phyloP scores from a whole-genome alignment of 169 alveolate species.

The Eimeria acervulina region DNA sequence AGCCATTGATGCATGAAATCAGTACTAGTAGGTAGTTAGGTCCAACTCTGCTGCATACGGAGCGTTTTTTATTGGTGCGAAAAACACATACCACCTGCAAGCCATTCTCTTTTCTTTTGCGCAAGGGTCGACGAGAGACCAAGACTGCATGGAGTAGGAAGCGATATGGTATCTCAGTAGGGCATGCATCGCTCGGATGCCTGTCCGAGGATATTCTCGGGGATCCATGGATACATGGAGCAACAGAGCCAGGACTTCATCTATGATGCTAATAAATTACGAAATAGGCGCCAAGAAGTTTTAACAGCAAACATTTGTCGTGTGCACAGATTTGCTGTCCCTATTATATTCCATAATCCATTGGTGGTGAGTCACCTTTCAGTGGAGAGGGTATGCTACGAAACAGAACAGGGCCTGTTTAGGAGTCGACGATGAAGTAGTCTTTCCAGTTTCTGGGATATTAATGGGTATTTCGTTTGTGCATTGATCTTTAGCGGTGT shows the following conservation, averaged over 20 bases:
- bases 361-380: not conserved
- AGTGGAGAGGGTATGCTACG: constrained; percentile 16
- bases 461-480: not conserved
- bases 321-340: not conserved
- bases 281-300: not conserved
- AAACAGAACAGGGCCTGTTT: not conserved
- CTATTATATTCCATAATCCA: not conserved
- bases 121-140: not conserved
- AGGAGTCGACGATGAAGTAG: not conserved
- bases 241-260: not conserved
- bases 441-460: not conserved
- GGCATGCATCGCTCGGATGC: not conserved
- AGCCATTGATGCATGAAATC: not conserved
- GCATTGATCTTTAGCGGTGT: not conserved
- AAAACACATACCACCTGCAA: not conserved
- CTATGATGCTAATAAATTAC: not conserved
- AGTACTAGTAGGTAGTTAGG: not conserved
- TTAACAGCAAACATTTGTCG: not conserved
- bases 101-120: too few relatives aligned
- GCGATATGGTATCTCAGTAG: too few relatives aligned
- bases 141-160: not conserved
- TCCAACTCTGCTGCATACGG: not conserved
- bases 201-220: not conserved
- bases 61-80: not conserved
- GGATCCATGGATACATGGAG: not conserved